Conservation (phyloP, 2,329 filamentous ascomycete genomes). For the Neofusicoccum kwambonambiense region DNA sequence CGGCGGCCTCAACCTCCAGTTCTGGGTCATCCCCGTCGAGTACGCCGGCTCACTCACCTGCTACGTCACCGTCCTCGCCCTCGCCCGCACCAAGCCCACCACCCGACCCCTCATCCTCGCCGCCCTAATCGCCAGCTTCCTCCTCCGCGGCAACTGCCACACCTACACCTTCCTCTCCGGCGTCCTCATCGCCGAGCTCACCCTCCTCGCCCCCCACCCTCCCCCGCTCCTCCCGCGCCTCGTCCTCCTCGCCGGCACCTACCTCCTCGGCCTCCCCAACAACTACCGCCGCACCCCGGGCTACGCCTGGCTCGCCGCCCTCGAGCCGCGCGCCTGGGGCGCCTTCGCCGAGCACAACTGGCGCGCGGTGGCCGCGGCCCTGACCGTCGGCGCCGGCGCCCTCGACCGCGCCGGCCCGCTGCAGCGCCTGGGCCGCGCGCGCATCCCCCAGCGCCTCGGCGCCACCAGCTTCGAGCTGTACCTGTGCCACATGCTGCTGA, state of each 20-base stretch:
- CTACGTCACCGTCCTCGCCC: slow-evolving; percentile 10
- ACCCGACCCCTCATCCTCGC: neutral
- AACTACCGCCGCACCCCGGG: slow-evolving; percentile 47
- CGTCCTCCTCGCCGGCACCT: slow-evolving; percentile 44
- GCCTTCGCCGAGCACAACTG: slow-evolving; percentile 54
- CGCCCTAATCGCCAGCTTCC: neutral
- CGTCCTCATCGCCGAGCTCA: neutral
- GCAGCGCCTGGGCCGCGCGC: slow-evolving; percentile 36
- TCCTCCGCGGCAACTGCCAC: neutral
- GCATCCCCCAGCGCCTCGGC: slow-evolving; percentile 49
- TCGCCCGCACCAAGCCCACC: neutral
- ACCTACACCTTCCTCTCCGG: slow-evolving; percentile 17
- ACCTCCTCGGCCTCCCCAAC: slow-evolving; percentile 47
- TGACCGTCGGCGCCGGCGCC: slow-evolving; percentile 2
- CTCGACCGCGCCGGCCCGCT: slow-evolving; percentile 8
- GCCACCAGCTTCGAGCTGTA: slow-evolving; percentile 54
- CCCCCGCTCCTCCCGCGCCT: slow-evolving; percentile 25
- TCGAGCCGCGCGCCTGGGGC: slow-evolving; percentile 49
- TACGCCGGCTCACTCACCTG: slow-evolving; percentile 6
- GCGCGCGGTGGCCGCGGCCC: slow-evolving; percentile 52
- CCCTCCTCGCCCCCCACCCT: neutral
- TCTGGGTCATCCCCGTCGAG: slow-evolving; percentile 19
- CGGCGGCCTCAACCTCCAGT: slow-evolving; percentile 13
- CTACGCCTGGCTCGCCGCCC: slow-evolving; percentile 48
- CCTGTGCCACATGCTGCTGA: slow-evolving; percentile 41